A percentile compares a stretch with the other conserved stretches of the same genome.
Conservation (phyloP, 139 green algal genomes). For the Klebsormidium nitens region DNA sequence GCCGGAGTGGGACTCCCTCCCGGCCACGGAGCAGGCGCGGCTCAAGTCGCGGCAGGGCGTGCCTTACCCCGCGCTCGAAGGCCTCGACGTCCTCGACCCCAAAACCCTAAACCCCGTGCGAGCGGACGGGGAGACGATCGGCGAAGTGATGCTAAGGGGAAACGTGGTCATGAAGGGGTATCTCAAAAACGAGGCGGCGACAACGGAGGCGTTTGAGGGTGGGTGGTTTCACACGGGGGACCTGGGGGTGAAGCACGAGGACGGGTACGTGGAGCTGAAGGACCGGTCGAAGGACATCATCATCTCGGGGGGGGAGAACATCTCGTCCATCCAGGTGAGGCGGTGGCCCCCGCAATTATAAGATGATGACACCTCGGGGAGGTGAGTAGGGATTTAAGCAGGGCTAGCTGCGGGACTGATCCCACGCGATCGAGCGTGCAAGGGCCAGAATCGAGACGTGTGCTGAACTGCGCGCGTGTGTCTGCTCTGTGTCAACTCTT, state of each 20-base stretch:
- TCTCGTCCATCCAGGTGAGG: slow-evolving; percentile 18
- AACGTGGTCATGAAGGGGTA: slow-evolving; percentile 40
- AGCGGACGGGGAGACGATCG: slow-evolving; percentile 26
- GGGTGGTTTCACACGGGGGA: slow-evolving; percentile 37
- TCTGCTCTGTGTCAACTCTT: background rate
- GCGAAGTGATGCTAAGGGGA: slow-evolving; percentile 29
- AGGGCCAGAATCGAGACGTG: background rate
- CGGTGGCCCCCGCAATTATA: no score
- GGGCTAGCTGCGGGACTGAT: background rate
- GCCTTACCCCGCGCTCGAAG: slow-evolving; percentile 7
- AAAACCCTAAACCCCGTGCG: slow-evolving; percentile 20
- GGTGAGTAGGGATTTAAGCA: background rate
- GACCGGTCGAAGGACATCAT: slow-evolving; percentile 40
- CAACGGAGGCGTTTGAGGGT: slow-evolving; percentile 20
- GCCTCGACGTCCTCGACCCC: slow-evolving; percentile 17
- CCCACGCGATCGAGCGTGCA: background rate
- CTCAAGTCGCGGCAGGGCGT: slow-evolving; percentile 30
- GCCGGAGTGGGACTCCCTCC: slow-evolving; percentile 11
- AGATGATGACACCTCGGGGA: background rate
- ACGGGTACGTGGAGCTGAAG: slow-evolving; percentile 35
- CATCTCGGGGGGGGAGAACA: slow-evolving; percentile 39
- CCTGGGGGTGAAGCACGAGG: slow-evolving; percentile 26
- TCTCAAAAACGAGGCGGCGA: background rate
- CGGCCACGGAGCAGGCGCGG: background rate
- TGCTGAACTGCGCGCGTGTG: background rate